Evolutionary conservation across 208 protist species (phyloP), one percentile per base, ranked within the genome.

Genomic region (Leishmania braziliensis): DNA sequence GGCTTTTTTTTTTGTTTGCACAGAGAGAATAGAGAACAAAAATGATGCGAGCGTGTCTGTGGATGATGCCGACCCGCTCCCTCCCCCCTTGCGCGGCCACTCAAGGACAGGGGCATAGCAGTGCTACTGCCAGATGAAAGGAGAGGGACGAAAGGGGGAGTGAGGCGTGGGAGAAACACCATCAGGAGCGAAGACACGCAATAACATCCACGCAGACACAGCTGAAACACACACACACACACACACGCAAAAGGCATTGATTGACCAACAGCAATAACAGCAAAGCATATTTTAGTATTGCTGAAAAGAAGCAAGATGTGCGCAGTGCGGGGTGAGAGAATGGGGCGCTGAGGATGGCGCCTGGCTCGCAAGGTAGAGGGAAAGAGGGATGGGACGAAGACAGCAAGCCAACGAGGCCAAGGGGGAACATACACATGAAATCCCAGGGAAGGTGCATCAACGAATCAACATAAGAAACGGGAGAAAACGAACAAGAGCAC

Each of bases 21-120:
- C n/a, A 75, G 50, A 84, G 29, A 76, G 69, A 84, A 33, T 77
- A 20, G 16, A 56, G 20, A 56, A 56, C 14, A 5, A 20, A 56
- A 20, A 56, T 12, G 53, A 56, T 56, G 53, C 53, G 53, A 56
- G 16, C 53, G 53, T 5, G 14, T 12, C 16, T 20, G 53, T 56
- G 53, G 53, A 56, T 56, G 53, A n/a, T 62, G 3, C 23, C 56
- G 14, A 12, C 56, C 23, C 56, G 20, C 23, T n/a, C 56, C 56
- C 56, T 16, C 26, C 20, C 54, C 56, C 56, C 23, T 12, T 62
- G 56, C 56, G n/a, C 18, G n/a, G 6, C 56, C 56, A 62, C 56
- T 29, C 23, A 62, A 8, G 23, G 23, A 6, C 36, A 39, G 36
- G 4, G 23, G 56, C 56, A 8, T 62, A n/a, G 23, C n/a, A n/a